These are phyloP conservation scores for Trypethelium eluteriae DNA, from an alignment of 495 filamentous ascomycete genomes.

Conservation along the genomic window DNA sequence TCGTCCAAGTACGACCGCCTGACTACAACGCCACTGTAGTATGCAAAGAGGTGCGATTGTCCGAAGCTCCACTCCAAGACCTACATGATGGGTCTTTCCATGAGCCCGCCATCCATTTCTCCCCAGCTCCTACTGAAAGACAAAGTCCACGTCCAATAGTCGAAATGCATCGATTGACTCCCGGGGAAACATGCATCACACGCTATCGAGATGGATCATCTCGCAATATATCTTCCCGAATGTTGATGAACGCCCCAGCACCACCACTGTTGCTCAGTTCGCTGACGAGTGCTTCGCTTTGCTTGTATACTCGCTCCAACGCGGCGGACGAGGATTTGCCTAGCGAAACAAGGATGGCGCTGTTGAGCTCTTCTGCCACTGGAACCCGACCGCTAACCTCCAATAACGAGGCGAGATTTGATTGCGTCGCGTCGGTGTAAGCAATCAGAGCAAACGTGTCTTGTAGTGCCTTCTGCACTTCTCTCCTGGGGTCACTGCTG, in stretches of 20 bases:
- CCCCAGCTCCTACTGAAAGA: neutral
- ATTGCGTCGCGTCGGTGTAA: conserved; percentile 69
- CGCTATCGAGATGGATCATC: neutral
- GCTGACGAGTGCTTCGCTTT: conserved; percentile 77
- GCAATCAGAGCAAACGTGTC: conserved; percentile 87
- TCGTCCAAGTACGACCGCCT: neutral
- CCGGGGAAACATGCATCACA: neutral
- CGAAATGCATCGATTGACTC: neutral
- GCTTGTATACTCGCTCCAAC: conserved; percentile 76
- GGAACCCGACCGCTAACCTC: conserved; percentile 65
- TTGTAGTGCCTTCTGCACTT: conserved; percentile 64
- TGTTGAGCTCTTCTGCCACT: conserved; percentile 91
- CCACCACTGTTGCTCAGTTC: conserved; percentile 71
- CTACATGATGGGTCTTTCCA: neutral
- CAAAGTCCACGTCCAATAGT: neutral
- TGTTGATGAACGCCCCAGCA: conserved; percentile 78
- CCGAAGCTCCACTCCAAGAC: neutral
- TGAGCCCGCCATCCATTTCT: neutral
- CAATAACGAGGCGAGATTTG: conserved; percentile 67
- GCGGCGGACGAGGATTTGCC: conserved; percentile 85
- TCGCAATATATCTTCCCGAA: conserved; percentile 35
- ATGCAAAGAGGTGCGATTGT: conserved; percentile 3
- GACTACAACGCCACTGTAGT: conserved; percentile 7
- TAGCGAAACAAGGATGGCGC: conserved; percentile 80
- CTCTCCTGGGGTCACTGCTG: conserved; percentile 54